These are phyloP conservation scores for Aureobasidium sp. DNA, from an alignment of 2,329 filamentous ascomycete genomes.

Conservation along the genomic window DNA sequence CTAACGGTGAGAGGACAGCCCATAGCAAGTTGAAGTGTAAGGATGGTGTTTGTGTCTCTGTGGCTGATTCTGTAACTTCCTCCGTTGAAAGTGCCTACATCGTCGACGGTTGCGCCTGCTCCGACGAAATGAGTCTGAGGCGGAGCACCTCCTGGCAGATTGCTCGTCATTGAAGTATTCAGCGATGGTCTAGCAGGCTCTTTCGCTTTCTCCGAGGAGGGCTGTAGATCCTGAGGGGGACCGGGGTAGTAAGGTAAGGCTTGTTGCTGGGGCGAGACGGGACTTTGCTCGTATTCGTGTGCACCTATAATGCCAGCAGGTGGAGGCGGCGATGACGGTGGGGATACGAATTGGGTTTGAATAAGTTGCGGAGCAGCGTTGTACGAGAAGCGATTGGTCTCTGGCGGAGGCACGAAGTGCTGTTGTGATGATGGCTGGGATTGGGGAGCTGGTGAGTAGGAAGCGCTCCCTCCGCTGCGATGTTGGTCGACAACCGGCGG, in stretches of 20 bases:
- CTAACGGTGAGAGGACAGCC: constrained; percentile 75
- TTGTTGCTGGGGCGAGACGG: constrained; percentile 18
- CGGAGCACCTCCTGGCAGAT: constrained; percentile 32
- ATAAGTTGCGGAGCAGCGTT: background rate
- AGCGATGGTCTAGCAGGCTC: constrained; percentile 16
- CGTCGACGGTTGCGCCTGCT: constrained; percentile 55
- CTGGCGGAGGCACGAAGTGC: constrained; percentile 12
- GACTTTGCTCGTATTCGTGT: background rate
- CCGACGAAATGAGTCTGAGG: constrained; percentile 53
- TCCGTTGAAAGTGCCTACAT: constrained; percentile 94
- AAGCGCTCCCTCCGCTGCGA: background rate
- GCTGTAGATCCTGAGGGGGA: constrained; percentile 25
- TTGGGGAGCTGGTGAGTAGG: constrained; percentile 10
- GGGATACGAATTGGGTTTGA: constrained; percentile 7
- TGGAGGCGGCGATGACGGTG: constrained; percentile 3
- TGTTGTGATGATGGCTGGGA: constrained; percentile 6
- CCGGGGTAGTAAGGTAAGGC: constrained; percentile 27
- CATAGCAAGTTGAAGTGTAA: constrained; percentile 83
- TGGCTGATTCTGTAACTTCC: constrained; percentile 92
- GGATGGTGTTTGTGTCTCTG: constrained; percentile 77
- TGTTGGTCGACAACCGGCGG: background rate
- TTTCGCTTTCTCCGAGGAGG: constrained; percentile 21
- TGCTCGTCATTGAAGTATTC: constrained; percentile 22
- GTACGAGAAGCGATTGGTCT: background rate
- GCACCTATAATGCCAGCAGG: constrained; percentile 2